These are phyloP conservation scores for Nematocida sp. DNA, from an alignment of 371 early-diverging fungal species.

Conservation along the genomic window DNA sequence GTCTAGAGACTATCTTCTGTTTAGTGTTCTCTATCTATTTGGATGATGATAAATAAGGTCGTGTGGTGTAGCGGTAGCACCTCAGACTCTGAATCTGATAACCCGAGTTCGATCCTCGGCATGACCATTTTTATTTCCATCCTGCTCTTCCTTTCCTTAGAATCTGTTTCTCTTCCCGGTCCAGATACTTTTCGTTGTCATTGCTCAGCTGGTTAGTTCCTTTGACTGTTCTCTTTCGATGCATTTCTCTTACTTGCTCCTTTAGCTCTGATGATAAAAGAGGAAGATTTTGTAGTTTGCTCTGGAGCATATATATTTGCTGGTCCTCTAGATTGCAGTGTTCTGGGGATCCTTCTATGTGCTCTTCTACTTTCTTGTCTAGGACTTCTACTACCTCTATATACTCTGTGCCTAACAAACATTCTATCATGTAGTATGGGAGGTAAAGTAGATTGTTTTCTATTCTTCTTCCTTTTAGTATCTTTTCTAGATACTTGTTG, in stretches of 20 bases:
- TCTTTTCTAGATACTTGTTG: background rate
- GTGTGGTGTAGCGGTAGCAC: slow-evolving; percentile 59
- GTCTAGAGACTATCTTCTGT: too few species aligned
- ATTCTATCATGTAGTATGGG: slow-evolving; percentile 43
- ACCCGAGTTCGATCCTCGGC: slow-evolving; percentile 59
- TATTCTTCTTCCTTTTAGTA: background rate
- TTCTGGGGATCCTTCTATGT: slow-evolving; percentile 41
- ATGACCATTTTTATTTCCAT: slow-evolving; percentile 46
- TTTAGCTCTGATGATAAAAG: background rate
- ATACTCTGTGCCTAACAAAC: slow-evolving; percentile 15
- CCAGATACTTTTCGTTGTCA: background rate
- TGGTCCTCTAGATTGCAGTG: background rate
- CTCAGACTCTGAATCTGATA: slow-evolving; percentile 57
- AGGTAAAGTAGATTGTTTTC: slow-evolving; percentile 8
- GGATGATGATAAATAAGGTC: slow-evolving; percentile 21
- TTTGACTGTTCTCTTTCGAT: background rate
- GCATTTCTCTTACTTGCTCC: slow-evolving; percentile 5
- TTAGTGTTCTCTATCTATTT: background rate
- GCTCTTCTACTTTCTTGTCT: background rate
- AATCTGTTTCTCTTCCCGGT: slow-evolving; percentile 36
- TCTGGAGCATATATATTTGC: background rate
- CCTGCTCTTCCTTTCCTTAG: slow-evolving; percentile 3
- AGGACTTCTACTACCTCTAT: background rate
- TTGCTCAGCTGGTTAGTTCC: background rate
- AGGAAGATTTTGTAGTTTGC: background rate